Evolutionary conservation across 2,329 filamentous ascomycete genomes (phyloP).

Genomic region (Neophaeococcomyces mojaviensis): DNA sequence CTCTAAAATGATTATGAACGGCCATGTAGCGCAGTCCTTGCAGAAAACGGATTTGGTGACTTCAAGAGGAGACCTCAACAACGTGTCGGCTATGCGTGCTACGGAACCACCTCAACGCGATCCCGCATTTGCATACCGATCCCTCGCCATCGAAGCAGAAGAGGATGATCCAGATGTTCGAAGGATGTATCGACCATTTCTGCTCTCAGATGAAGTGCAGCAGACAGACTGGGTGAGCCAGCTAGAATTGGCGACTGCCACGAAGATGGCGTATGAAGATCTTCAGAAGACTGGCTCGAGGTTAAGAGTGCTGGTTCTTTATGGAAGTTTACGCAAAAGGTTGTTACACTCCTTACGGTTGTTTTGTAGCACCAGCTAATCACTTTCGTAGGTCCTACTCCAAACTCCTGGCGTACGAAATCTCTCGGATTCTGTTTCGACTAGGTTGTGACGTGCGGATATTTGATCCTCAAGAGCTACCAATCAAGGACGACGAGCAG

Average conservation of each 20-base stretch:
- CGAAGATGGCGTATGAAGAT: slow-evolving; percentile 46
- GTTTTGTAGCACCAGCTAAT: slow-evolving; percentile 27
- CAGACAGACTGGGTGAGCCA: slow-evolving; percentile 48
- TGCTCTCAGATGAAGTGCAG: slow-evolving; percentile 35
- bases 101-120: slow-evolving; percentile 9
- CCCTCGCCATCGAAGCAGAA: slow-evolving; percentile 37
- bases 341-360: no score
- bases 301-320: slow-evolving; percentile 53
- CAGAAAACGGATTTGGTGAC: no score
- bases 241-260: slow-evolving; percentile 48
- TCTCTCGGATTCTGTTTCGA: slow-evolving; percentile 52
- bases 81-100: slow-evolving; percentile 12
- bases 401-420: slow-evolving; percentile 52
- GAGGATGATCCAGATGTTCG: slow-evolving; percentile 45
- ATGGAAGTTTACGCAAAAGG: slow-evolving; percentile 49
- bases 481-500: slow-evolving; percentile 57
- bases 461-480: slow-evolving; percentile 51
- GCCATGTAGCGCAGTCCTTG: no score
- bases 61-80: slow-evolving; percentile 14
- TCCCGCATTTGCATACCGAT: slow-evolving; percentile 17
- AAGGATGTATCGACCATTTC: slow-evolving; percentile 49
- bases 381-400: slow-evolving; percentile 47
- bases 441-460: slow-evolving; percentile 61
- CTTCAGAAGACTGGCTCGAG: slow-evolving; percentile 33
- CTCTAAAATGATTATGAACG: no score